phyloP scores from a whole-genome alignment of 2,329 filamentous ascomycete genomes.

The Pyrenophora teres region DNA sequence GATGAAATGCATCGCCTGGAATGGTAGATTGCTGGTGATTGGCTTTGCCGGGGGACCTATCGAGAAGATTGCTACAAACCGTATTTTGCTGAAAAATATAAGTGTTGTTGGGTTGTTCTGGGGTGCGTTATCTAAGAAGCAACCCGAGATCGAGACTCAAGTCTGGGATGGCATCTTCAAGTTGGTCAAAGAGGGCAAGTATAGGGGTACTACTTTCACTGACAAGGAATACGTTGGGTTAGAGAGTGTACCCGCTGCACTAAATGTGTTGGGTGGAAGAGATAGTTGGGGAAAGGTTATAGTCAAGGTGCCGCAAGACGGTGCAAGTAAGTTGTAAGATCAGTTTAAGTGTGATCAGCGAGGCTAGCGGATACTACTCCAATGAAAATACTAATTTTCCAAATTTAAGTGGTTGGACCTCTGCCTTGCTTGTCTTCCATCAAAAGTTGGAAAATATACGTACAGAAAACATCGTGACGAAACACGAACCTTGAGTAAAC shows the following conservation, averaged over 20 bases:
- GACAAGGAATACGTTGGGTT: conserved; percentile 83
- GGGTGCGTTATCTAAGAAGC: conserved; percentile 79
- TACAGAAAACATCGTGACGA: too few relatives aligned
- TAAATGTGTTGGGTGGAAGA: conserved; percentile 76
- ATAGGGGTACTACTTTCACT: conserved; percentile 79
- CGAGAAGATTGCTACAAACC: conserved; percentile 91
- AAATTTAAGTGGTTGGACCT: too few relatives aligned
- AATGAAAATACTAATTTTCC: too few relatives aligned
- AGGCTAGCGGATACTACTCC: too few relatives aligned
- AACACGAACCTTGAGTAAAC: too few relatives aligned
- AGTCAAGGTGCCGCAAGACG: conserved; percentile 73
- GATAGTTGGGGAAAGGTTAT: conserved; percentile 98
- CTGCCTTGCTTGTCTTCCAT: too few relatives aligned
- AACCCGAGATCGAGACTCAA: conserved; percentile 68
- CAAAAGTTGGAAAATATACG: too few relatives aligned
- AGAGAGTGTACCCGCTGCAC: conserved; percentile 75
- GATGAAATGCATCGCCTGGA: conserved; percentile 93
- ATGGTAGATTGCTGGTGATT: conserved; percentile 83
- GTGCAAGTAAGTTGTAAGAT: conserved; percentile 43
- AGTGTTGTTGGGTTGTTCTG: conserved; percentile 88
- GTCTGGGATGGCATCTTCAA: conserved; percentile 86
- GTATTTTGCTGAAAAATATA: conserved; percentile 92
- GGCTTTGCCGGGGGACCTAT: conserved; percentile 87
- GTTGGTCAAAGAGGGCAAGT: conserved; percentile 77
- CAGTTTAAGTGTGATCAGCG: too few relatives aligned